Conservation (phyloP, 1,284 basidiomycete species). For the Cryptococcus amylolentus region DNA sequence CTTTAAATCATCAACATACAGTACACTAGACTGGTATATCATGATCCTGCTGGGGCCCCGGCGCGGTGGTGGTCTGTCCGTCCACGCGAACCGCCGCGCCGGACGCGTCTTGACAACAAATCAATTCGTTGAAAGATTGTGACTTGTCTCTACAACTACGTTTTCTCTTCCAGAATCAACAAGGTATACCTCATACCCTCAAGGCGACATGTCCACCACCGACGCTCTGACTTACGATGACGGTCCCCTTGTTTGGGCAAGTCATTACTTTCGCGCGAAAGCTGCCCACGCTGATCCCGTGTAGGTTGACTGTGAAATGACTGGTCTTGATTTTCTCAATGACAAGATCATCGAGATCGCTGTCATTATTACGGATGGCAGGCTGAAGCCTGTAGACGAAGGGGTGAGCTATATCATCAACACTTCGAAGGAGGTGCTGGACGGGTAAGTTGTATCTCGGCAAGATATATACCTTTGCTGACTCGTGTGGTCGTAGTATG, state of each 20-base stretch:
- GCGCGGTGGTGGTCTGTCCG: too few relatives aligned
- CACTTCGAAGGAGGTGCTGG: conserved; percentile 52
- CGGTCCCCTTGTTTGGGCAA: conserved; percentile 49
- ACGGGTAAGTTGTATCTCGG: conserved; percentile 29
- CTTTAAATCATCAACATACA: too few relatives aligned
- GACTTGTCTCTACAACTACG: background rate
- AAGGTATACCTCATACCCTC: background rate
- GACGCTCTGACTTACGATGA: conserved; percentile 40
- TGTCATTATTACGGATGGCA: conserved; percentile 54
- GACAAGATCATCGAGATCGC: conserved; percentile 56
- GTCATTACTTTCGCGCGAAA: conserved; percentile 5
- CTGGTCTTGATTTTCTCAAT: conserved; percentile 49
- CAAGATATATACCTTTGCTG: too few relatives aligned
- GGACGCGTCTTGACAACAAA: too few relatives aligned
- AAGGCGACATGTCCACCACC: background rate
- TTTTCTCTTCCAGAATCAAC: background rate
- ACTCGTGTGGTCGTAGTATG: conserved; percentile 33
- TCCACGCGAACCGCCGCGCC: too few relatives aligned
- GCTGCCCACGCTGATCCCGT: background rate
- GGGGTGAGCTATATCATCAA: conserved; percentile 54
- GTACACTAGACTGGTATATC: too few relatives aligned
- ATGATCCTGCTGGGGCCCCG: too few relatives aligned
- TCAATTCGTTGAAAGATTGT: background rate
- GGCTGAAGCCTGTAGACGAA: conserved; percentile 53
- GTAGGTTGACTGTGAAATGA: conserved; percentile 54